phyloP scores from a whole-genome alignment of 108 stramenopile genomes.

The Cyclotella distinguenda region DNA sequence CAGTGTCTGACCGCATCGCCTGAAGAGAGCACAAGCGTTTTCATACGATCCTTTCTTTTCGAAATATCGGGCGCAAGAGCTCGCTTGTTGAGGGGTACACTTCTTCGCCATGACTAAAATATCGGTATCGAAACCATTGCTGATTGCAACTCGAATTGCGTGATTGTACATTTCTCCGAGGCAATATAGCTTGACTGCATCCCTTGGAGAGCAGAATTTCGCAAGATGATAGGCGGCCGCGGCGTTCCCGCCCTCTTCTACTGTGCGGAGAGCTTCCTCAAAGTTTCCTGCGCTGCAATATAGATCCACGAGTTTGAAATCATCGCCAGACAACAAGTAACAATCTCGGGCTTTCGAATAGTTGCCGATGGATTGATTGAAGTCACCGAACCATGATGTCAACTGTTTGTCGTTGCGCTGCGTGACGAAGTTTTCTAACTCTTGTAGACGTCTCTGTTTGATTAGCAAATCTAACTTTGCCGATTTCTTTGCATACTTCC shows the following conservation, averaged over 20 bases:
- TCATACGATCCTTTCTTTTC: slow-evolving; percentile 59
- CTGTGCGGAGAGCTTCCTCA: slow-evolving; percentile 41
- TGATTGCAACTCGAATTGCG: slow-evolving; percentile 65
- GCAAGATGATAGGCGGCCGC: slow-evolving; percentile 72
- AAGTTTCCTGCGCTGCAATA: slow-evolving; percentile 37
- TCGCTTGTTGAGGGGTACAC: slow-evolving; percentile 37
- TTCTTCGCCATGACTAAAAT: slow-evolving; percentile 59
- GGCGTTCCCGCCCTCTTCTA: slow-evolving; percentile 43
- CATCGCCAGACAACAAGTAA: slow-evolving; percentile 50
- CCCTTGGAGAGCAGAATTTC: slow-evolving; percentile 20
- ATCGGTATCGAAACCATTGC: slow-evolving; percentile 52
- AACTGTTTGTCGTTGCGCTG: slow-evolving; percentile 48
- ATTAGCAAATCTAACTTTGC: slow-evolving; percentile 29
- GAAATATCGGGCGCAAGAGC: slow-evolving; percentile 62
- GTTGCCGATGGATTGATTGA: slow-evolving; percentile 50
- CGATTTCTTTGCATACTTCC: slow-evolving; percentile 6
- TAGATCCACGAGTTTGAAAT: slow-evolving; percentile 53
- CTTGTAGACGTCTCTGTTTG: slow-evolving; percentile 40
- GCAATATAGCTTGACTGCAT: slow-evolving; percentile 42
- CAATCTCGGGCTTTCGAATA: slow-evolving; percentile 46
- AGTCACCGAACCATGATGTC: slow-evolving; percentile 64
- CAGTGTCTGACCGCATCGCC: slow-evolving; percentile 58
- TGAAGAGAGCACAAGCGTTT: slow-evolving; percentile 68
- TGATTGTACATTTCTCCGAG: slow-evolving; percentile 60
- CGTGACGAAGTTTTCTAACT: slow-evolving; percentile 53